Evolutionary conservation across 2,329 filamentous ascomycete species (phyloP).

Genomic region (Fusarium zealandicum): DNA sequence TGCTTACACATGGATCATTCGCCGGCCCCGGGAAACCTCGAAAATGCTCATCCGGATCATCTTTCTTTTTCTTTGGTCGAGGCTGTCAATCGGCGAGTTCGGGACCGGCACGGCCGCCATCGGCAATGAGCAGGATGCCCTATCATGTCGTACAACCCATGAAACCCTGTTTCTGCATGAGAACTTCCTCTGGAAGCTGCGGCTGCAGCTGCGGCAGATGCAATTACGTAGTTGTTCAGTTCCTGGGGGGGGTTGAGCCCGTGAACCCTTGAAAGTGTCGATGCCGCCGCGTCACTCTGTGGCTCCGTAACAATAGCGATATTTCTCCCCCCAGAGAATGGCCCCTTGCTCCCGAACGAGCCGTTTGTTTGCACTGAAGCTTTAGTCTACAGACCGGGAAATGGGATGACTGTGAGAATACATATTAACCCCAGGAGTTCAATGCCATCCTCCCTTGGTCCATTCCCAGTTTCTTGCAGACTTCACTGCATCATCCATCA

Average conservation of each 20-base stretch:
- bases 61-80: constrained; percentile 12
- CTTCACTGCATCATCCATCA: constrained; percentile 19
- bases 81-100: not conserved
- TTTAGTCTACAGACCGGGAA: not conserved
- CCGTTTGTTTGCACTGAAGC: too few species aligned
- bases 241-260: not conserved
- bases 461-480: constrained; percentile 4
- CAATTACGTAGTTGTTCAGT: constrained; percentile 19
- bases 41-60: constrained; percentile 1
- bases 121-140: not conserved
- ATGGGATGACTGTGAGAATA: not conserved
- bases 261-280: not conserved
- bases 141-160: not conserved
- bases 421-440: not conserved
- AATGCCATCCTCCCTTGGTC: not conserved
- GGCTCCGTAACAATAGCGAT: too few species aligned
- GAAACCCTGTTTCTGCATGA: not conserved
- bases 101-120: constrained; percentile 19
- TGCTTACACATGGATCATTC: constrained; percentile 8
- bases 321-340: too few species aligned
- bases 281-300: not conserved
- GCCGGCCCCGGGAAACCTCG: constrained; percentile 5
- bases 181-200: not conserved
- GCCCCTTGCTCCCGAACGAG: too few species aligned
- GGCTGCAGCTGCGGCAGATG: constrained; percentile 9